Percentiles rank a stretch among this genome's conserved stretches.
Conservation (phyloP, 1,139 yeast species). For the Pichia sp. region DNA sequence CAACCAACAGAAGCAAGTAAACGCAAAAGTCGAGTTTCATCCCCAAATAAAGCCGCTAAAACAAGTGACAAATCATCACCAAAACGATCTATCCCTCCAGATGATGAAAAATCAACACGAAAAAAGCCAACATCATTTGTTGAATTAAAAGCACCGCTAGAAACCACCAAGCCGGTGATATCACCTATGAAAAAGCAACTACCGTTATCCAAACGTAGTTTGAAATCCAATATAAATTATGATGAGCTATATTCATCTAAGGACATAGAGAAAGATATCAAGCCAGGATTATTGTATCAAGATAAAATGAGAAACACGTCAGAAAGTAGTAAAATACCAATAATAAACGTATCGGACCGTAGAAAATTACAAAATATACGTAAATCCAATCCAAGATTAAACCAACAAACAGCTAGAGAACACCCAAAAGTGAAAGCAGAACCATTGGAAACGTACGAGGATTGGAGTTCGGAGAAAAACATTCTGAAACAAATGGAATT, state of each 20-base stretch:
- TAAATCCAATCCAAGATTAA: neutral
- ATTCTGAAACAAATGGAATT: slow-evolving; percentile 43
- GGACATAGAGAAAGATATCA: slow-evolving; percentile 34
- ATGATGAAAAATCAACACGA: neutral
- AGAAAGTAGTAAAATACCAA: slow-evolving; percentile 5
- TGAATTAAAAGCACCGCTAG: neutral
- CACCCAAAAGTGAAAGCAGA: slow-evolving; percentile 45
- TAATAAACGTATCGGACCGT: slow-evolving; percentile 5
- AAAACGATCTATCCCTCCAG: neutral
- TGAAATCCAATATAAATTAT: slow-evolving; percentile 9
- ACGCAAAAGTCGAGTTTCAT: neutral
- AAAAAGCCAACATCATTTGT: neutral
- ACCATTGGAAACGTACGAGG: neutral
- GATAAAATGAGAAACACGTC: neutral
- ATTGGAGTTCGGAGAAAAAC: slow-evolving; percentile 34
- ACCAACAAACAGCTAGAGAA: neutral
- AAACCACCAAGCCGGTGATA: neutral
- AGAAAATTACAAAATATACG: slow-evolving; percentile 4
- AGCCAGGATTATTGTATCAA: neutral
- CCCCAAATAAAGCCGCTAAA: slow-evolving; percentile 4
- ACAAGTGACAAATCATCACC: slow-evolving; percentile 4
- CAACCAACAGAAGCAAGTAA: slow-evolving; percentile 33
- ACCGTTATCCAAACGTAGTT: slow-evolving; percentile 16
- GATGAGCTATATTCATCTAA: slow-evolving; percentile 1
- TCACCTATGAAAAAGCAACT: slow-evolving; percentile 7